phyloP scores from a whole-genome alignment of 192 early-diverging fungal species.

The Irineochytrium annulatum region DNA sequence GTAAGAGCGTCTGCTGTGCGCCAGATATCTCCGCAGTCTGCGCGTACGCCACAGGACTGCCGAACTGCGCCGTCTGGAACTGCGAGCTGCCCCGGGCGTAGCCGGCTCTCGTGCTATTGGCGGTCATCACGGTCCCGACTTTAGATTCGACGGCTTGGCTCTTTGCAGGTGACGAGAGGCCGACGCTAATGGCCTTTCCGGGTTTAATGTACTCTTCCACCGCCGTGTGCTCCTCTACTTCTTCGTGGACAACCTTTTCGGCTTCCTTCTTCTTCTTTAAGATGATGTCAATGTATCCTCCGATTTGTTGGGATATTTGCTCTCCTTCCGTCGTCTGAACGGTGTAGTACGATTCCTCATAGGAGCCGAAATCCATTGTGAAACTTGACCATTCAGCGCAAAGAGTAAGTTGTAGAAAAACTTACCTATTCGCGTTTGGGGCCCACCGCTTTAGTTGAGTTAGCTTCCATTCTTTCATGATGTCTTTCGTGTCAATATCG shows the following conservation, averaged over 20 bases:
- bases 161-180: conserved; percentile 22
- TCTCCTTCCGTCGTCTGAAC: conserved; percentile 59
- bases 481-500: conserved; percentile 53
- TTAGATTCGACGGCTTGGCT: conserved; percentile 35
- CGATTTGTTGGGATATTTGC: conserved; percentile 54
- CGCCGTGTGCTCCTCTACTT: conserved; percentile 48
- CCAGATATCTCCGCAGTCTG: conserved; percentile 33
- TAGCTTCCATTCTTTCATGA: conserved; percentile 48
- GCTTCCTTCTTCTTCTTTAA: conserved; percentile 55
- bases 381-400: conserved; percentile 29
- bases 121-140: conserved; percentile 20
- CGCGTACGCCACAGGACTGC: background rate
- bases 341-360: conserved; percentile 50
- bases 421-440: conserved; percentile 43
- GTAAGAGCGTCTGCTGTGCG: conserved; percentile 44
- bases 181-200: conserved; percentile 36
- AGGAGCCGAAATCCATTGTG: conserved; percentile 63
- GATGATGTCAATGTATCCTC: conserved; percentile 64
- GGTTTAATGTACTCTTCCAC: conserved; percentile 55
- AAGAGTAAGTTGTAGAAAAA: background rate
- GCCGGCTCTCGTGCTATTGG: conserved; percentile 10
- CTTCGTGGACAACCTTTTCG: conserved; percentile 36
- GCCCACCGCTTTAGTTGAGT: conserved; percentile 59
- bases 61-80: conserved; percentile 2
- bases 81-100: conserved; percentile 1